Conservation (phyloP, 2,329 filamentous ascomycete genomes). For the Fusarium sambucinum region DNA sequence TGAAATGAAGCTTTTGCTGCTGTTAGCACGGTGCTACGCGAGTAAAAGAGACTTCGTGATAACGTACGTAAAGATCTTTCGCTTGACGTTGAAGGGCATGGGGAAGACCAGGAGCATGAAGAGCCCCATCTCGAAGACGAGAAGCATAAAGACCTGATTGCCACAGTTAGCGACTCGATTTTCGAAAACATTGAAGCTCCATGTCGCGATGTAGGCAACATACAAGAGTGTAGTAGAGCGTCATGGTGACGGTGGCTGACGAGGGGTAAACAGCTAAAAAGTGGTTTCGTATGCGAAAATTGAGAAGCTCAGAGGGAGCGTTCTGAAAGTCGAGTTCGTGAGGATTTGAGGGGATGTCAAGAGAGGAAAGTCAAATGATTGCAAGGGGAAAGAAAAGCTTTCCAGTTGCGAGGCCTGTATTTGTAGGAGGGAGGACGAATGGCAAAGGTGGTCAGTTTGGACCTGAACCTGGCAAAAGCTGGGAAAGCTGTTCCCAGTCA, state of each 20-base stretch:
- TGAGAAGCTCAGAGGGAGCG: slow-evolving; percentile 24
- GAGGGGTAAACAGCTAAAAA: slow-evolving; percentile 42
- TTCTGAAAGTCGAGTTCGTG: slow-evolving; percentile 4
- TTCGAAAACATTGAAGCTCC: not conserved
- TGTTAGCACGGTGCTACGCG: slow-evolving; percentile 14
- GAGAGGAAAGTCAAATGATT: slow-evolving; percentile 2
- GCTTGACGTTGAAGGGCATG: slow-evolving; percentile 86
- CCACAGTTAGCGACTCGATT: slow-evolving; percentile 42
- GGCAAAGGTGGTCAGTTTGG: slow-evolving; percentile 51
- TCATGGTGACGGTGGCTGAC: slow-evolving; percentile 59
- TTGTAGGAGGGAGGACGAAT: slow-evolving; percentile 33
- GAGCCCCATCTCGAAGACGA: slow-evolving; percentile 85
- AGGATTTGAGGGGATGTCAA: not conserved
- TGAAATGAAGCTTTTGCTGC: slow-evolving; percentile 81
- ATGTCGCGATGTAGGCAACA: slow-evolving; percentile 38
- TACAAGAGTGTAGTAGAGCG: slow-evolving; percentile 69
- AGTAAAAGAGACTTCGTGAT: not conserved
- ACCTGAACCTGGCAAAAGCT: slow-evolving; percentile 38
- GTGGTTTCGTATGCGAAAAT: slow-evolving; percentile 11
- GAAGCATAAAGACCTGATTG: slow-evolving; percentile 80
- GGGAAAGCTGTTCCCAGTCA: slow-evolving; percentile 40
- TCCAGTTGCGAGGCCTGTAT: slow-evolving; percentile 32
- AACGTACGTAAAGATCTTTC: slow-evolving; percentile 81
- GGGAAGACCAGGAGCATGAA: slow-evolving; percentile 87
- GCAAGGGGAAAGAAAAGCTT: not conserved